A percentile compares a stretch with the other conserved stretches of the same genome.
Conservation (phyloP, 176 grass and related monocot genomes). For the Oryza longistaminata region DNA sequence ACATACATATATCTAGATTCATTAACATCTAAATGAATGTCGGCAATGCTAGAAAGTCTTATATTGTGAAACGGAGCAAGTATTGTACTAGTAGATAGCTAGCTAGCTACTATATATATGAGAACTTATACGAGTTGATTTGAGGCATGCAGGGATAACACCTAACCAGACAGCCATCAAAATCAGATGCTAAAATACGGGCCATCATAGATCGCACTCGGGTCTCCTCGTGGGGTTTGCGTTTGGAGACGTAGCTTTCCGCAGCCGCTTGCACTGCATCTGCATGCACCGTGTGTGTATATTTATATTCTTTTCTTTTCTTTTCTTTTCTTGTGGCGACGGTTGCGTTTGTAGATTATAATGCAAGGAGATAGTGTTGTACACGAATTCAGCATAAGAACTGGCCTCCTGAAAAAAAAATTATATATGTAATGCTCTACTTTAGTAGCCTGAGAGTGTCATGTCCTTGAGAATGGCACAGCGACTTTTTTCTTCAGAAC, state of each 20-base stretch:
- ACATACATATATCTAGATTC: too few relatives aligned
- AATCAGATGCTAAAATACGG: constrained; percentile 27
- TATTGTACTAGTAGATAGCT: too few relatives aligned
- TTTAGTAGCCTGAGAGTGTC: constrained; percentile 27
- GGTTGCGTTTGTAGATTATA: constrained; percentile 4
- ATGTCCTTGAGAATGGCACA: neutral
- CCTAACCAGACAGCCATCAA: constrained; percentile 21
- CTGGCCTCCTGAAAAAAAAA: neutral
- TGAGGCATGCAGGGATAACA: neutral
- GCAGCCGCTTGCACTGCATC: constrained; percentile 25
- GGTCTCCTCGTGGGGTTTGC: constrained; percentile 15
- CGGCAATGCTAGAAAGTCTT: too few relatives aligned
- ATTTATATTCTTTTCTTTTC: neutral
- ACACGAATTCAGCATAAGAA: constrained; percentile 34
- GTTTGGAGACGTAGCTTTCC: constrained; percentile 37
- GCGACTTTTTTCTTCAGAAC: neutral
- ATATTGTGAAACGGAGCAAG: too few relatives aligned
- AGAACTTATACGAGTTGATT: neutral
- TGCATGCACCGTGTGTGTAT: neutral
- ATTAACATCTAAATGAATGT: too few relatives aligned
- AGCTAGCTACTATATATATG: neutral
- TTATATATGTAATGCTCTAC: constrained; percentile 11
- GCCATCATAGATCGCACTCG: constrained; percentile 50
- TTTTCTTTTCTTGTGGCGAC: neutral
- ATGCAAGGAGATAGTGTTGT: constrained; percentile 32